Percentiles rank a stretch among this genome's conserved stretches.
Conservation (phyloP, 352 stramenopile species). For the Phytopythium cucurbitacearum region DNA sequence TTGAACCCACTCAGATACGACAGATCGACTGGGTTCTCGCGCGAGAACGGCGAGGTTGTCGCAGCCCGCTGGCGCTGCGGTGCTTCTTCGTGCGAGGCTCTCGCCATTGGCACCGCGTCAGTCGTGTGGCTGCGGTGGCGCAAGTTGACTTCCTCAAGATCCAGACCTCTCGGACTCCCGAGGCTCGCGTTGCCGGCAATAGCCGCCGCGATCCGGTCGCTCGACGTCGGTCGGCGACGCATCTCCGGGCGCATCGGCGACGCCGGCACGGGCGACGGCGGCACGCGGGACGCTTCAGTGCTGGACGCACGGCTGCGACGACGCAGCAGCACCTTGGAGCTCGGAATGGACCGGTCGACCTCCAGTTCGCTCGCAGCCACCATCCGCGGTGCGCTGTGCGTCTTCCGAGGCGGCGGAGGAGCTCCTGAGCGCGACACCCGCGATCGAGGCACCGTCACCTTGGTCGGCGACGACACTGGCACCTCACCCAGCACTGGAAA, state of each 20-base stretch:
- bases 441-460: too few species aligned
- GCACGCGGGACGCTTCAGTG: background rate
- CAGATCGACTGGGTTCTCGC: slow-evolving; percentile 38
- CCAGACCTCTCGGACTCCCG: slow-evolving; percentile 20
- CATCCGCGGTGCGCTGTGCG: slow-evolving; percentile 1
- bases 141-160: slow-evolving; percentile 32
- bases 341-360: background rate
- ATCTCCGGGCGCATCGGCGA: background rate
- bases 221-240: background rate
- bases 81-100: slow-evolving; percentile 12
- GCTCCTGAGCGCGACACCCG: background rate
- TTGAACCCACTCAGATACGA: slow-evolving; percentile 57
- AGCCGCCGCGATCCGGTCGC: slow-evolving; percentile 4
- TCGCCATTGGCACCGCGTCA: slow-evolving; percentile 22
- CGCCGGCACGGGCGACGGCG: background rate
- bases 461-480: too few species aligned
- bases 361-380: background rate
- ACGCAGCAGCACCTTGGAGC: background rate
- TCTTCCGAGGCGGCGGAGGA: background rate
- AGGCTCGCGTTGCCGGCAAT: slow-evolving; percentile 13
- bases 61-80: slow-evolving; percentile 2
- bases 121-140: slow-evolving; percentile 25
- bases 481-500: too few species aligned
- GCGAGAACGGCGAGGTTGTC: slow-evolving; percentile 17
- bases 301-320: too few species aligned